Evolutionary conservation across 129 eudicot species (phyloP), one percentile per base, ranked within the genome.

Genomic region (Calendula officinalis): DNA sequence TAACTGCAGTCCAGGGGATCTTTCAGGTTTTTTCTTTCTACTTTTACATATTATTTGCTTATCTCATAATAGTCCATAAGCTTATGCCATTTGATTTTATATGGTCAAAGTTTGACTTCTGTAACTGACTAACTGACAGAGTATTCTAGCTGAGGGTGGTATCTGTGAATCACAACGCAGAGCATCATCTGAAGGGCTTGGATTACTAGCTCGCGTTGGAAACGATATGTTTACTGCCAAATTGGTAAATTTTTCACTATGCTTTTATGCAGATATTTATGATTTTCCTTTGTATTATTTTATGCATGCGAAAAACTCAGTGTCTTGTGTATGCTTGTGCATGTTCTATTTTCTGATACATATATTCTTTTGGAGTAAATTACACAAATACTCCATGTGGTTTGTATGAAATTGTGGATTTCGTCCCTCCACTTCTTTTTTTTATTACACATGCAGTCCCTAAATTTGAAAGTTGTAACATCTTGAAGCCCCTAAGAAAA

Each of bases 111-210:
- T 41, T 37, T 67, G 50, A 44, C 43, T 45, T 37, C 42, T 55
- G 49, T 42, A 42, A 35, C 64, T 77, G 77, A 66, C 87, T 42
- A 42, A 35, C 64, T 77, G 77, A 66, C 87, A 92, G 98, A 77
- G 78, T 59, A 92, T 92, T 83, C 79, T 92, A 65, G 91, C 95
- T 53, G 96, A 88, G 71, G 98, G 95, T 75, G 95, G 87, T 55
- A 83, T 88, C 40, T 85, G 89, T 77, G 86, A 90, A 80, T 81
- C 98, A 52, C 91, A 88, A 80, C 98, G 98, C 37, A 88, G 98
- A 76, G 98, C 98, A 56, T 83, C 95, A 34, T 72, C 95, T 17
- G 98, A 92, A 88, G 98, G 98, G 61, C 89, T 92, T 72, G 98
- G 98, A 69, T 60, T 92, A 64, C 77, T 92, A 71, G 86, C 95